Base-by-base conservation (phyloP, 2,329 filamentous ascomycete species). In the Albophoma yamanashiensis region DNA sequence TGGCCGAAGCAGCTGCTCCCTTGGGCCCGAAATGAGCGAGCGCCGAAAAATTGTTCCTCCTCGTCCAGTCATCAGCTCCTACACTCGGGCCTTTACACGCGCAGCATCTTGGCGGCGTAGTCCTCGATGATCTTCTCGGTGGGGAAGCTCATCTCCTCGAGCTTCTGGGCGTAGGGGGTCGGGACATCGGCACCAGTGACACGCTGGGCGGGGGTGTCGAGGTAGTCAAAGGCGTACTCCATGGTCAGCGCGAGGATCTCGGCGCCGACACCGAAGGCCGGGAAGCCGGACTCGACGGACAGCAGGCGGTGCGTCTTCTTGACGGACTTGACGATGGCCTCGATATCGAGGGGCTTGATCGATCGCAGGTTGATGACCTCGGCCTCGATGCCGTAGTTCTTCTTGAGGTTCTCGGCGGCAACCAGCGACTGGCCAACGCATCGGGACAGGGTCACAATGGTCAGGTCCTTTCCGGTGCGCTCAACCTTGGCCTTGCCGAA, bases 401-500 rank as follows among this genome's bases (percentile, higher is more conserved):
- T 87, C 85, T 97, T 96, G 65, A 99, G 84, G 73, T 88, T 83
- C 78, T 96, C 91, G 66, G 94, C 94, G 60, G 93, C 94, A 57
- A 86, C 80, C 62, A 99, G 83, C 65, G 89, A 89, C 79, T 96
- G 93, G 65, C 94, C 94, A 65, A 99, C 94, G 75, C 91, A 96
- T 74, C 94, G 92, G 66, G 94, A 97, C 63, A 97, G 84, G 57
- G 92, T 88, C 64, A 99, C 93, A 64, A 99, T 91, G 72, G 94
- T 99, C 67, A 99, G 79, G 75, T 99, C 94, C 80, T 93, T 97
- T 76, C 94, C 94, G 63, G 87, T 81, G 70, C 94, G 92, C 83
- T 99, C 94, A 72, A 99, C 90, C 87, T 99, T 99, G 77, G 94
- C 94, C 83, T 99, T 99, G 76, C 94, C 94, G 74, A 99, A 92